phyloP scores from a whole-genome alignment of 78 protist species.

The Chrysochromulina parva region DNA sequence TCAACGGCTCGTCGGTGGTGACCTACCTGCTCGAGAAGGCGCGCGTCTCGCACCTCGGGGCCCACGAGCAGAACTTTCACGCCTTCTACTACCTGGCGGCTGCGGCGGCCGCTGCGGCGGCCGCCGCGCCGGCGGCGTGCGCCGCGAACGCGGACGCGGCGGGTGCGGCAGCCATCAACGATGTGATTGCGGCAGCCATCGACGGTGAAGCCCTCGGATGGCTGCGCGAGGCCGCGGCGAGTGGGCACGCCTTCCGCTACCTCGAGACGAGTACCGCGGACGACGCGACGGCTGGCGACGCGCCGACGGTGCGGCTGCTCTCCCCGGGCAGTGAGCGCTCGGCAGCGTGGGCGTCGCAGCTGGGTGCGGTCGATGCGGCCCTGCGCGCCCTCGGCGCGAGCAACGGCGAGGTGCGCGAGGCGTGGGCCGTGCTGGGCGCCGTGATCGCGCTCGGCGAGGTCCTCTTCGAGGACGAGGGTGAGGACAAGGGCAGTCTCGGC shows the following conservation, averaged over 20 bases:
- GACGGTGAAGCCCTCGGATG: no score
- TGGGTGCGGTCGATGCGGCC: no score
- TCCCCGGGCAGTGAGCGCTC: neutral
- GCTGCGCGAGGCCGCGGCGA: no score
- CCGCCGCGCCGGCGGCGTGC: neutral
- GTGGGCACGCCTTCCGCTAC: neutral
- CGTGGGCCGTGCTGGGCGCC: neutral
- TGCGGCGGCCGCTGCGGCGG: neutral
- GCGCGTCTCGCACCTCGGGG: slow-evolving; percentile 81
- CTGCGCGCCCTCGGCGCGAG: neutral
- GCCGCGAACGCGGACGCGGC: no score
- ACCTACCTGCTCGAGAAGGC: slow-evolving; percentile 87
- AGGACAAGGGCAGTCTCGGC: neutral
- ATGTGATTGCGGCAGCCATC: no score
- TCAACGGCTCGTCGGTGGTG: slow-evolving; percentile 37
- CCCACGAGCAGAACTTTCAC: slow-evolving; percentile 86
- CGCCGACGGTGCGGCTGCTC: neutral
- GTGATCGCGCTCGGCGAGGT: slow-evolving; percentile 82
- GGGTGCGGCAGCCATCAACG: no score
- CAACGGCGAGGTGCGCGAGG: neutral
- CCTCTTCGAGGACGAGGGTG: slow-evolving; percentile 24
- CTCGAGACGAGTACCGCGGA: no score
- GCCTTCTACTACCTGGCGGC: slow-evolving; percentile 70
- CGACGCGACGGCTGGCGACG: no score
- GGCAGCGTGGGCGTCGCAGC: no score